These are phyloP conservation scores for Plasmodium cynomolgi DNA, from an alignment of 169 alveolate species.

Conservation along the genomic window DNA sequence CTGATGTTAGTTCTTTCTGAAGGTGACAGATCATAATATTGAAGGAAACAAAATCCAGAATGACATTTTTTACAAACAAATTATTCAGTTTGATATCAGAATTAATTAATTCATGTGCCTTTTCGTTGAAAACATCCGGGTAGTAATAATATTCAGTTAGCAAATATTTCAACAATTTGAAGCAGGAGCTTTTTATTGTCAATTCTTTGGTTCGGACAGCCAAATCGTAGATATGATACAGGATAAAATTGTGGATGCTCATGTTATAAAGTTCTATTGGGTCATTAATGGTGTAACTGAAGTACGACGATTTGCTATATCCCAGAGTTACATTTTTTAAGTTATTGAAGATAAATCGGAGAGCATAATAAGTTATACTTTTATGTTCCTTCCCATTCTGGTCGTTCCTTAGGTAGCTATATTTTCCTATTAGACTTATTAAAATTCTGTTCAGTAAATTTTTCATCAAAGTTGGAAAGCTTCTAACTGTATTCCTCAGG, in stretches of 20 bases:
- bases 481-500: conserved; percentile 11
- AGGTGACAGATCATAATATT: conserved; percentile 65
- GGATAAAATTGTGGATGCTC: conserved; percentile 69
- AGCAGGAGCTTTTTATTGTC: conserved; percentile 55
- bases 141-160: conserved; percentile 68
- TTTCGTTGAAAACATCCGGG: conserved; percentile 63
- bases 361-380: conserved; percentile 36
- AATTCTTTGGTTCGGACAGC: conserved; percentile 52
- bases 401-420: conserved; percentile 22
- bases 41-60: conserved; percentile 69
- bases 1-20: conserved; percentile 60
- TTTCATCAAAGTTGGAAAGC: conserved; percentile 33
- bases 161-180: conserved; percentile 57
- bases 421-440: conserved; percentile 46
- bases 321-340: conserved; percentile 34
- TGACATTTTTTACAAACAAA: conserved; percentile 52
- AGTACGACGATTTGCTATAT: conserved; percentile 12
- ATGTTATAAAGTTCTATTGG: conserved; percentile 47
- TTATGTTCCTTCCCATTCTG: conserved; percentile 14
- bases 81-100: conserved; percentile 53
- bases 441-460: conserved; percentile 24
- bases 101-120: conserved; percentile 65
- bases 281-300: conserved; percentile 22
- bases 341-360: conserved; percentile 36
- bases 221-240: conserved; percentile 60